phyloP scores from a whole-genome alignment of 2,329 filamentous ascomycete genomes.

The Pyrenophora tritici-repentis region DNA sequence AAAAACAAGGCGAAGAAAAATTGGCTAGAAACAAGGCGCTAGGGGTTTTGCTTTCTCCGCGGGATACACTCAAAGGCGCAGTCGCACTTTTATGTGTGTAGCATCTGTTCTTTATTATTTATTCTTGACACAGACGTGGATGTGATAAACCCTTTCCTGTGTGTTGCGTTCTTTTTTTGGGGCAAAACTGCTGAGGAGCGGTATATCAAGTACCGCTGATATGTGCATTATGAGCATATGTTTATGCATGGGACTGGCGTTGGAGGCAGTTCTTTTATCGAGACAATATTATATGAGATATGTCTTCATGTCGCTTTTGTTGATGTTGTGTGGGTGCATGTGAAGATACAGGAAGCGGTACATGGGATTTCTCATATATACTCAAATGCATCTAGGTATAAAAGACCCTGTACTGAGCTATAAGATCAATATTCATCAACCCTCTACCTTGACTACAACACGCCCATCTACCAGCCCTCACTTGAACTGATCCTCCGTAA shows the following conservation, averaged over 20 bases:
- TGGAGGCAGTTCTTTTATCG: background rate
- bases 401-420: no score
- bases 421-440: no score
- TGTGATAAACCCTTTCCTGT: background rate
- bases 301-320: background rate
- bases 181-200: slow-evolving; percentile 24
- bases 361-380: no score
- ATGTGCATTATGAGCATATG: slow-evolving; percentile 12
- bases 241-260: slow-evolving; percentile 16
- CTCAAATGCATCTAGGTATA: no score
- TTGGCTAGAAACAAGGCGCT: no score
- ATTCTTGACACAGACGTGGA: background rate
- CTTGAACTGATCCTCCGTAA: slow-evolving; percentile 97
- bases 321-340: background rate
- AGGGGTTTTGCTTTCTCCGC: no score
- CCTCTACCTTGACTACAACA: no score
- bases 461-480: no score
- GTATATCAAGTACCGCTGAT: slow-evolving; percentile 23
- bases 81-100: background rate
- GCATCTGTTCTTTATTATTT: no score
- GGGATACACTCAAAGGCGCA: no score
- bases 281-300: slow-evolving; percentile 1
- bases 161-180: slow-evolving; percentile 7
- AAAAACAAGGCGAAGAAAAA: no score
- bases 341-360: no score